phyloP scores from a whole-genome alignment of 2,329 filamentous ascomycete genomes.

The Cadophora malorum region DNA sequence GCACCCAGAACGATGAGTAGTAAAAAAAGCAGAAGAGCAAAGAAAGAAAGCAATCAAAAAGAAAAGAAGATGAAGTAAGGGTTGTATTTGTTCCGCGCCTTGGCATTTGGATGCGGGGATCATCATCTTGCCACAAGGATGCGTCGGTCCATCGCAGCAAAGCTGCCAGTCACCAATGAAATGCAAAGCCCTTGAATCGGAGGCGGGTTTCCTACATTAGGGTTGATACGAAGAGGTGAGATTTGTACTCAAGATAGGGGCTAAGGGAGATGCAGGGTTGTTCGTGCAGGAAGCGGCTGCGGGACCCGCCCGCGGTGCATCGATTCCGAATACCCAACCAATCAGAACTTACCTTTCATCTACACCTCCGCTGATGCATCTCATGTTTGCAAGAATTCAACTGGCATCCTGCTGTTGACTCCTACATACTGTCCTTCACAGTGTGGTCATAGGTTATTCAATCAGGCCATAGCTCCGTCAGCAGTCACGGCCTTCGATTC shows the following conservation, averaged over 20 bases:
- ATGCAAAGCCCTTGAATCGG: background rate
- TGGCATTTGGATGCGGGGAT: background rate
- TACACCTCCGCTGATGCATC: background rate
- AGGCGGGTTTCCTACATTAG: too few species aligned
- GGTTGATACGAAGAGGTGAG: too few species aligned
- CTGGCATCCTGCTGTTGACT: too few species aligned
- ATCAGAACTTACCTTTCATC: background rate
- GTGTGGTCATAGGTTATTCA: background rate
- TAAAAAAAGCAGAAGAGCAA: background rate
- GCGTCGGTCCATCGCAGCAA: background rate
- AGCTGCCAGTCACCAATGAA: constrained; percentile 2
- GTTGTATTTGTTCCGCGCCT: background rate
- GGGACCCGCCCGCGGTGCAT: background rate
- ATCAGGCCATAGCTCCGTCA: background rate
- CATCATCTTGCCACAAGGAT: constrained; percentile 4
- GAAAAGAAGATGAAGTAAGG: background rate
- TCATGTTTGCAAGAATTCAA: too few species aligned
- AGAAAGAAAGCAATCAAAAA: background rate
- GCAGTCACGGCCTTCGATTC: too few species aligned
- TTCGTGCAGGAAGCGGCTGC: too few species aligned
- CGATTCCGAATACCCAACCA: constrained; percentile 6
- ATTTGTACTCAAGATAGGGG: too few species aligned
- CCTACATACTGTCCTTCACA: too few species aligned
- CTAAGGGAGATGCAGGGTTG: too few species aligned
- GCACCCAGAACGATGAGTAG: background rate